A percentile compares a stretch with the other conserved stretches of the same genome.
Conservation (phyloP, 1,284 basidiomycete genomes). For the Irpex sp. region DNA sequence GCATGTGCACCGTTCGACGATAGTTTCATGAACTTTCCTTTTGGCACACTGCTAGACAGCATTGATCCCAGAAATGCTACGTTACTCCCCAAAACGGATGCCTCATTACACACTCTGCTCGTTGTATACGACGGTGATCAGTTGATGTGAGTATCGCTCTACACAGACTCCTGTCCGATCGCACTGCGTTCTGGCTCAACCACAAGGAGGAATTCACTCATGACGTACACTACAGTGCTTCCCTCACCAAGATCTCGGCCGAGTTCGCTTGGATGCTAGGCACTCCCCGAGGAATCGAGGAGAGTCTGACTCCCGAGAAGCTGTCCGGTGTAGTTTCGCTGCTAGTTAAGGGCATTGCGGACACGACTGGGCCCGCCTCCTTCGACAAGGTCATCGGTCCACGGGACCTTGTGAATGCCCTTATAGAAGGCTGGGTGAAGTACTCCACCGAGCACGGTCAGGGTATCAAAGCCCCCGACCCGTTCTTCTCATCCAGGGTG, state of each 20-base stretch:
- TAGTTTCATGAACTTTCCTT: conserved; percentile 17
- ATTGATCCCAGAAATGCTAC: neutral
- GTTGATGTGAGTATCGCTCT: conserved; percentile 11
- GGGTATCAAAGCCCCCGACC: conserved; percentile 6
- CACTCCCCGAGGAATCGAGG: conserved; percentile 2
- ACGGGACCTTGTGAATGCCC: conserved; percentile 12
- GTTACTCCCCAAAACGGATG: neutral
- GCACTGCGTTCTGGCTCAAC: too few species aligned
- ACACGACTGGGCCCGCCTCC: conserved; percentile 5
- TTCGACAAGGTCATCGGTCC: conserved; percentile 17
- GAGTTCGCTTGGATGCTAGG: conserved; percentile 13
- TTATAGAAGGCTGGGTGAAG: conserved; percentile 17
- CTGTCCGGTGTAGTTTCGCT: neutral
- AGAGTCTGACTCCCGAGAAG: neutral
- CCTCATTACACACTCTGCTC: neutral
- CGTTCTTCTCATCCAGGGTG: conserved; percentile 8
- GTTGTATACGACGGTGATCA: conserved; percentile 14
- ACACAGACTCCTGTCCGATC: too few species aligned
- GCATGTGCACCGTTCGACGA: conserved; percentile 15
- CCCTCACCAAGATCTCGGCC: conserved; percentile 7
- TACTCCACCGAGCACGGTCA: conserved; percentile 6
- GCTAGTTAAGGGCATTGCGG: neutral
- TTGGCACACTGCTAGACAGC: conserved; percentile 17
- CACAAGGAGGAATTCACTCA: neutral
- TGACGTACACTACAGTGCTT: conserved; percentile 6